Conservation (phyloP, 345 rosid species). For the Nasturtium officinale region DNA sequence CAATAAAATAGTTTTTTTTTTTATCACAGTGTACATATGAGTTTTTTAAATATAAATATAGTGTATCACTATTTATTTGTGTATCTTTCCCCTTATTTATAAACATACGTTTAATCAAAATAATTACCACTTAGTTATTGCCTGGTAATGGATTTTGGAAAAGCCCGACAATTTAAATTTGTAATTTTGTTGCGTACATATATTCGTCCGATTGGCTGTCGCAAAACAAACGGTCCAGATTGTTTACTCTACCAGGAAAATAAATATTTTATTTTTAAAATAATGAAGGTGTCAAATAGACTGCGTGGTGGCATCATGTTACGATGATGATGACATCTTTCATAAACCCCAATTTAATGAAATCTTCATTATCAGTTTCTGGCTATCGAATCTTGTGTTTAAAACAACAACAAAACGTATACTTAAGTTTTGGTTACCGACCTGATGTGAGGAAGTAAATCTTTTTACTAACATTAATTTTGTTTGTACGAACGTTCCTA, state of each 20-base stretch:
- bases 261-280: neutral
- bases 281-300: slow-evolving; percentile 16
- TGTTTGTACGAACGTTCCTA: neutral
- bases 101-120: slow-evolving; percentile 15
- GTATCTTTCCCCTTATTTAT: neutral
- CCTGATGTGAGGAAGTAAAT: neutral
- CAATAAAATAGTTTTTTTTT: neutral
- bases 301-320: slow-evolving; percentile 35
- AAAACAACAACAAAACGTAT: neutral
- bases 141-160: slow-evolving; percentile 8
- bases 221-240: slow-evolving; percentile 35
- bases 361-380: neutral
- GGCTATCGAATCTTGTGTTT: neutral
- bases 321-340: slow-evolving; percentile 38
- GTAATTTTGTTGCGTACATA: slow-evolving; percentile 23
- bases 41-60: too few relatives aligned
- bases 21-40: too few relatives aligned
- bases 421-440: neutral
- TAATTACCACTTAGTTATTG: slow-evolving; percentile 8
- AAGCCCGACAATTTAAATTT: slow-evolving; percentile 26
- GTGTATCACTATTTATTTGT: neutral
- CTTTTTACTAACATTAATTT: too few relatives aligned
- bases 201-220: slow-evolving; percentile 17
- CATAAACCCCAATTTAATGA: slow-evolving; percentile 6
- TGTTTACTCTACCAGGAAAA: neutral